Percentiles rank a stretch among this genome's conserved stretches.
Evolutionary conservation across 148 eudicot genomes (phyloP).

Genomic region (Fagopyrum tataricum): DNA sequence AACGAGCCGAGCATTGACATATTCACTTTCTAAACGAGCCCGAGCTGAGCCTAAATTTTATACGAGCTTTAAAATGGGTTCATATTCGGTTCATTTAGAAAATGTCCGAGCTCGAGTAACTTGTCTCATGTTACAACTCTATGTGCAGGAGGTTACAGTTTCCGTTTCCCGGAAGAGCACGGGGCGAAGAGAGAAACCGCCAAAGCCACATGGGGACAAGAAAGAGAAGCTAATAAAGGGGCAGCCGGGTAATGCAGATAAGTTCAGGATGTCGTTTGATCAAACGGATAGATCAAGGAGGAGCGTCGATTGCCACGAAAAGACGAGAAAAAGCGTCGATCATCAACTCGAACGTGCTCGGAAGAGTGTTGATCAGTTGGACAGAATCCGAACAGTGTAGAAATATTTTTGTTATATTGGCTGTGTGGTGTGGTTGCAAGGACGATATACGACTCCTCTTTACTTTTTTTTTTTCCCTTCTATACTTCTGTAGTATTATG

Average conservation of each 20-base stretch:
- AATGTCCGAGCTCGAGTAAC: no score
- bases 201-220: conserved; percentile 40
- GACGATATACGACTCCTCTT: not conserved
- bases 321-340: conserved; percentile 48
- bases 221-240: conserved; percentile 35
- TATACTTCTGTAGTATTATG: not conserved
- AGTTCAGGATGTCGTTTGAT: conserved; percentile 35
- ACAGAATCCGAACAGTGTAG: conserved; percentile 43
- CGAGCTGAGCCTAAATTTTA: no score
- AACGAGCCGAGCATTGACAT: no score
- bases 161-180: conserved; percentile 50
- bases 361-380: conserved; percentile 56
- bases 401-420: not conserved
- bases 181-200: conserved; percentile 60
- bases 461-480: not conserved
- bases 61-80: no score
- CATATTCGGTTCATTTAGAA: no score
- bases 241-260: conserved; percentile 25
- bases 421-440: not conserved
- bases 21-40: no score
- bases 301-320: conserved; percentile 55
- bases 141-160: no score
- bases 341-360: conserved; percentile 44
- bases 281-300: conserved; percentile 56
- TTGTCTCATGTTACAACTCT: no score